Conservation (phyloP, 2,329 filamentous ascomycete genomes). For the Fusarium circinatum region DNA sequence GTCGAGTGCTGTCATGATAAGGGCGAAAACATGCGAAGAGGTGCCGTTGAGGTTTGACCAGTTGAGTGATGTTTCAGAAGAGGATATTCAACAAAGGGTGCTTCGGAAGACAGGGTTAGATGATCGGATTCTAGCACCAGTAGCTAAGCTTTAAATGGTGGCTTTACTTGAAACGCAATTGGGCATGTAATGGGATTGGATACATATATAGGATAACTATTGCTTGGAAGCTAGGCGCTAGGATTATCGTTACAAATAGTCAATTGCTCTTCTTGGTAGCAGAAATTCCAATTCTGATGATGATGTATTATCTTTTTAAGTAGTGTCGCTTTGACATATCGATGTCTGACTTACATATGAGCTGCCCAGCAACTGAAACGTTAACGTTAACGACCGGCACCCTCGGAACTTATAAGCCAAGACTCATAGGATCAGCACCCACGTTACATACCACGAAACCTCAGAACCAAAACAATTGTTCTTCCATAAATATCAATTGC, state of each 20-base stretch:
- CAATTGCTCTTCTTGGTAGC: not conserved
- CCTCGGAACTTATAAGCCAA: constrained; percentile 14
- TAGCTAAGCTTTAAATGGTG: constrained; percentile 46
- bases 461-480: not conserved
- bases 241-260: not conserved
- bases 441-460: not conserved
- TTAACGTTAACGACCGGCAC: constrained; percentile 15
- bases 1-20: constrained; percentile 58
- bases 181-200: not conserved
- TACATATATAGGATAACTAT: not conserved
- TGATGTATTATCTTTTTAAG: not conserved
- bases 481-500: not conserved
- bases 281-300: not conserved
- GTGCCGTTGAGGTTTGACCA: constrained; percentile 54
- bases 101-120: constrained; percentile 39
- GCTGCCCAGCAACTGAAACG: constrained; percentile 13
- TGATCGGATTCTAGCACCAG: not conserved
- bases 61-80: constrained; percentile 56
- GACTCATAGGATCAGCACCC: not conserved
- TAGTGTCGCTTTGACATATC: not conserved
- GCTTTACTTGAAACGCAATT: not conserved
- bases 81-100: constrained; percentile 56
- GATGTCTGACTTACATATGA: not conserved
- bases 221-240: not conserved
- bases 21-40: constrained; percentile 63